Conservation (phyloP, 139 green algal species). For the Astrephomene gubernaculifera region DNA sequence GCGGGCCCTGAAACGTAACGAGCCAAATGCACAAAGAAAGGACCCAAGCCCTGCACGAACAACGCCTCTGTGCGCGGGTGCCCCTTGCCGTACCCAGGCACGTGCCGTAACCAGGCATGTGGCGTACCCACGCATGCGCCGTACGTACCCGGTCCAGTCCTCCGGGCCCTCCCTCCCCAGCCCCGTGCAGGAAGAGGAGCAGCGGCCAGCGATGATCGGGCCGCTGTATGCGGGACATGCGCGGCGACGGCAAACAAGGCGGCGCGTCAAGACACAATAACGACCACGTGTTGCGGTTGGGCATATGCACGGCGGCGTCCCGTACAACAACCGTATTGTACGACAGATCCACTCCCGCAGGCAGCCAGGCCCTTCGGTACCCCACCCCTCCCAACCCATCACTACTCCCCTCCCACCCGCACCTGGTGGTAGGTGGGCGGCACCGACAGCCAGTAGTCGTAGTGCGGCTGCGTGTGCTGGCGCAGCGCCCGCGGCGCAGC, state of each 20-base stretch:
- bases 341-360: too few relatives aligned
- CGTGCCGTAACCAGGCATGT: not conserved
- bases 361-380: too few relatives aligned
- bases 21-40: not conserved
- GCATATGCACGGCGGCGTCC: too few relatives aligned
- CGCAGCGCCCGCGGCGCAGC: not conserved
- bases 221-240: too few relatives aligned
- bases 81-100: not conserved
- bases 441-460: not conserved
- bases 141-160: not conserved
- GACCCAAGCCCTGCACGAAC: not conserved
- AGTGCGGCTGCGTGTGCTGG: not conserved
- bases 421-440: not conserved
- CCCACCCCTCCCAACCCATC: too few relatives aligned
- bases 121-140: not conserved
- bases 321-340: too few relatives aligned
- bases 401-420: too few relatives aligned
- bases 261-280: too few relatives aligned
- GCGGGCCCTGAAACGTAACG: not conserved
- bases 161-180: not conserved
- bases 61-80: too few relatives aligned
- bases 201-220: not conserved
- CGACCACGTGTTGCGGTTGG: too few relatives aligned
- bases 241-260: too few relatives aligned
- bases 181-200: slow-evolving; percentile 17